phyloP scores from a whole-genome alignment of 2,329 filamentous ascomycete genomes.

The Xylariaceae sp. region DNA sequence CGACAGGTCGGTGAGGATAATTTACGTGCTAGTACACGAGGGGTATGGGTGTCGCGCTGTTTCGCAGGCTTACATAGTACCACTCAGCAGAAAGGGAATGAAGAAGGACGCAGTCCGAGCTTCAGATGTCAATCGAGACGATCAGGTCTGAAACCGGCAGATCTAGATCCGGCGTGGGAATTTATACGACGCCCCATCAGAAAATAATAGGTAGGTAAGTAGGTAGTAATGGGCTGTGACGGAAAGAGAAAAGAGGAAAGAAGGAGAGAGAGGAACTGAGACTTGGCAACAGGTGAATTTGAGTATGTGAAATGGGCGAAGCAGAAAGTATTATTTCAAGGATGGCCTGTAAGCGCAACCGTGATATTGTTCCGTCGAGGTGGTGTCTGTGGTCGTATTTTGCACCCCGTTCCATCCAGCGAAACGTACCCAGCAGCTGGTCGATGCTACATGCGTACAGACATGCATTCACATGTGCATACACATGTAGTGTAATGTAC shows the following conservation, averaged over 20 bases:
- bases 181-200: constrained; percentile 10
- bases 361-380: neutral
- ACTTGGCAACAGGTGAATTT: too few relatives aligned
- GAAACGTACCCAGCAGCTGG: neutral
- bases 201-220: neutral
- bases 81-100: neutral
- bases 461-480: too few relatives aligned
- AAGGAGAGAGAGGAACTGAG: too few relatives aligned
- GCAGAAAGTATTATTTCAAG: neutral
- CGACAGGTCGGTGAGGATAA: neutral
- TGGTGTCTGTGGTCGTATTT: neutral
- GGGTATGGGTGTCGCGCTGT: neutral
- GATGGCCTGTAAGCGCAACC: neutral
- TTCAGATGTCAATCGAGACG: constrained; percentile 1
- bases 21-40: neutral
- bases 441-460: too few relatives aligned
- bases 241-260: too few relatives aligned
- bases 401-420: neutral
- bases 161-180: constrained; percentile 18
- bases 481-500: too few relatives aligned
- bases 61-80: neutral
- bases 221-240: constrained; percentile 6
- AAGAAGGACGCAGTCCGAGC: constrained; percentile 4
- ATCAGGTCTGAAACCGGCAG: constrained; percentile 15
- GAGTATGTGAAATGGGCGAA: too few relatives aligned